Base-by-base conservation (phyloP, 2,329 filamentous ascomycete species). In the Hymenoscyphus occultus region DNA sequence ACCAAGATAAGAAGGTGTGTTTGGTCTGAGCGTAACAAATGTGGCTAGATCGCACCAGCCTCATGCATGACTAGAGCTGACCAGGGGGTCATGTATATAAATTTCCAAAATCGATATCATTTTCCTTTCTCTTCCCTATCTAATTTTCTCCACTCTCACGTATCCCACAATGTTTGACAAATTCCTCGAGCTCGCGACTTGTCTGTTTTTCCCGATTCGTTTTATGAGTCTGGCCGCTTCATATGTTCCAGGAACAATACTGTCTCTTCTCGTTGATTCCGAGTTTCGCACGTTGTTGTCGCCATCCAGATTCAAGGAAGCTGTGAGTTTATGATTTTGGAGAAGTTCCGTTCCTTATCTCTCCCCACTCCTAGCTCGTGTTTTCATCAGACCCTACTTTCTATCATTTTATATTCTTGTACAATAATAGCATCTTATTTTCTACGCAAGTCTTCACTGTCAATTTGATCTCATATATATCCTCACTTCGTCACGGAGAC, bases 241-340 rank as follows among this genome's bases (percentile, higher is more conserved):
- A 65, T 84, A 81, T 74, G 77, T 89, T 16, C 84, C 85, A 0
- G 64, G 70, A 31, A 86, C 86, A 0, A 72, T 88, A 59, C 40
- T 77, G 42, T 67, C 73, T 13, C 77, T 87, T 40, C 14, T 83
- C 57, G 69, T 70, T 39, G 68, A 72, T 9, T 67, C 72, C 57
- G 71, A 80, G 58, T 74, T 76, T 63, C 40, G 65, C 63, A 74
- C 78, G 5, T 76, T 85, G 19, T 60, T 82, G 56, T 81, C 78
- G 19, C 78, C 76, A 1, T 72, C 76, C 1, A 57, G 31, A 13
- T 70, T 64, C 71, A 77, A 79, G 70, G 72, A 78, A 59, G 74
- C 72, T 22, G 58, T 59, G 39, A 42, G 56, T 58, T 19, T 35
- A 58, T n/a, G 31, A n/a, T 39, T 39, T 35, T 10, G 12, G 31